Evolutionary conservation across 106 monocot species (phyloP).

Genomic region (Triglochin maritima): DNA sequence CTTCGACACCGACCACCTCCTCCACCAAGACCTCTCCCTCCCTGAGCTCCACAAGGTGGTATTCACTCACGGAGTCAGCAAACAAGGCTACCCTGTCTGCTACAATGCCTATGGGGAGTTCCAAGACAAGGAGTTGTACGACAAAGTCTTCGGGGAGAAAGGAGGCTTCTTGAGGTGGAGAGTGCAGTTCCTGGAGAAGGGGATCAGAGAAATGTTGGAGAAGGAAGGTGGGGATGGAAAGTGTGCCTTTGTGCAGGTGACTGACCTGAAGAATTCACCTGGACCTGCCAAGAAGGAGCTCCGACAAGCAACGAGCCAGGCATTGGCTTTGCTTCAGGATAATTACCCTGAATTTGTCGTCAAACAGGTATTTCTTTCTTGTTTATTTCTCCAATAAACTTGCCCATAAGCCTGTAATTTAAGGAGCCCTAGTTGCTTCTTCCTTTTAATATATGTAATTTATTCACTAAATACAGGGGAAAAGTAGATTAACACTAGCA

Average conservation of each 20-base stretch:
- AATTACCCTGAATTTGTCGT: constrained; percentile 56
- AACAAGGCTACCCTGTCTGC: constrained; percentile 41
- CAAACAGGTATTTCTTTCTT: constrained; percentile 21
- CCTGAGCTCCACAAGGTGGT: constrained; percentile 27
- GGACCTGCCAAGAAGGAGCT: constrained; percentile 31
- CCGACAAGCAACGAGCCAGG: constrained; percentile 30
- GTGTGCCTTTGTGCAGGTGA: constrained; percentile 47
- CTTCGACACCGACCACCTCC: constrained; percentile 18
- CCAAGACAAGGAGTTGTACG: constrained; percentile 40
- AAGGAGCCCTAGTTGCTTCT: too few relatives aligned
- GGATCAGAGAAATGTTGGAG: constrained; percentile 31
- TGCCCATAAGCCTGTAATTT: too few relatives aligned
- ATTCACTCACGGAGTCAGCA: constrained; percentile 33
- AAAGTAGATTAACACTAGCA: too few relatives aligned
- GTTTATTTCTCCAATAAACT: too few relatives aligned
- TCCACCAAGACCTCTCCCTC: constrained; percentile 19
- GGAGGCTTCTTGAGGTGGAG: constrained; percentile 46
- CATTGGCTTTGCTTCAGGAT: constrained; percentile 34
- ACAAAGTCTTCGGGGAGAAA: constrained; percentile 31
- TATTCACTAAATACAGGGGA: too few relatives aligned
- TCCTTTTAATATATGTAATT: too few relatives aligned
- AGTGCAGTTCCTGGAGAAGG: constrained; percentile 47
- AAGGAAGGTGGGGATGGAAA: constrained; percentile 21
- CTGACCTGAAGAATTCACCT: constrained; percentile 37
- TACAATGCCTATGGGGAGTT: constrained; percentile 60